These are phyloP conservation scores for Gaertneriomyces semiglobifer DNA, from an alignment of 192 early-diverging fungal genomes.

Conservation along the genomic window DNA sequence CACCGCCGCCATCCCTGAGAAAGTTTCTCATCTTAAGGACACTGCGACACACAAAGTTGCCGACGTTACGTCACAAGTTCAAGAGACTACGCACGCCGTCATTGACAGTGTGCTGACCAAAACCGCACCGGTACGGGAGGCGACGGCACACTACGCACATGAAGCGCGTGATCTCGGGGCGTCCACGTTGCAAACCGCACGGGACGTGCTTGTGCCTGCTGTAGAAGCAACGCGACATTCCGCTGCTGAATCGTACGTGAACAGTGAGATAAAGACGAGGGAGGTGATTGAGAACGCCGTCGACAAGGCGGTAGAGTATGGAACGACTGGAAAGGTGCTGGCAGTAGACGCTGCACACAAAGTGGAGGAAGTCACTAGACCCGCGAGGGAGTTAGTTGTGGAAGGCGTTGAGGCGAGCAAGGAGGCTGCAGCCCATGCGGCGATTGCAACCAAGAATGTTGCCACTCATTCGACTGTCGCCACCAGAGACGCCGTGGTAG, in stretches of 20 bases:
- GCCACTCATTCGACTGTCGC: not conserved
- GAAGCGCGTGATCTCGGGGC: no score
- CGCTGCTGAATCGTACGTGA: slow-evolving; percentile 1
- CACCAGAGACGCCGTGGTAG: not conserved
- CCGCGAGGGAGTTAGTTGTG: not conserved
- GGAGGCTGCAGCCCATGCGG: not conserved
- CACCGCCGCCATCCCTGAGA: slow-evolving; percentile 8
- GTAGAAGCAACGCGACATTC: not conserved
- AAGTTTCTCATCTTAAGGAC: no score
- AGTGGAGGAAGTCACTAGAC: not conserved
- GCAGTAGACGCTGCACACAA: slow-evolving; percentile 20
- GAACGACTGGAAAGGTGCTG: slow-evolving; percentile 14
- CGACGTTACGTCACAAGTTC: not conserved
- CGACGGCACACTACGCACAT: no score
- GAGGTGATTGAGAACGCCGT: slow-evolving; percentile 4
- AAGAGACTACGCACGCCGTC: slow-evolving; percentile 2
- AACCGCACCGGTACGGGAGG: not conserved
- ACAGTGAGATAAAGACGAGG: not conserved
- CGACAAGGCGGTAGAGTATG: slow-evolving; percentile 13
- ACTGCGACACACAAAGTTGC: no score
- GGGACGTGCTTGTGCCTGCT: slow-evolving; percentile 10
- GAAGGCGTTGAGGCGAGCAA: not conserved
- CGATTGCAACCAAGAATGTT: not conserved
- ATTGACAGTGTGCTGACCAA: not conserved
- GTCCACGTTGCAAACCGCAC: not conserved